These are phyloP conservation scores for Plasmodium reichenowi DNA, from an alignment of 169 alveolate species.

Conservation along the genomic window DNA sequence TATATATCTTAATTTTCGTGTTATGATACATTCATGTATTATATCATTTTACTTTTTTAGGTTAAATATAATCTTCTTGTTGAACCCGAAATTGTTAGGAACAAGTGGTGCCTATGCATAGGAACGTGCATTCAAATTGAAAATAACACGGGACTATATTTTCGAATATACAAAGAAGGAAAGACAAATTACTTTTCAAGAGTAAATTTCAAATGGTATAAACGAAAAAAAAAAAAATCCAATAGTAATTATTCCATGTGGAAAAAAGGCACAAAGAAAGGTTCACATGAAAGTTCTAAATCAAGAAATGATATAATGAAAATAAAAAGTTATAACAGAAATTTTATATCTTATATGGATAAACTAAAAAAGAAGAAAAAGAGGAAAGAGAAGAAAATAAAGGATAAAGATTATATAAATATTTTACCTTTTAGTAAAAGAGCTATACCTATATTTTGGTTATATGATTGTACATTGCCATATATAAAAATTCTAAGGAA, in stretches of 20 bases:
- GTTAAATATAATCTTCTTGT: constrained; percentile 79
- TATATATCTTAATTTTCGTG: neutral
- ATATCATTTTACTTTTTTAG: constrained; percentile 9
- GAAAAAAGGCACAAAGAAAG: constrained; percentile 18
- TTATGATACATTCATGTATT: neutral
- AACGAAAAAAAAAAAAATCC: constrained; percentile 15
- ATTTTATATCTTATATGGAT: constrained; percentile 10
- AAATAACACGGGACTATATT: constrained; percentile 77
- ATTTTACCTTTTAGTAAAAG: constrained; percentile 72
- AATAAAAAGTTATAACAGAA: neutral
- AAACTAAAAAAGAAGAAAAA: constrained; percentile 46
- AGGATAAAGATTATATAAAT: constrained; percentile 37
- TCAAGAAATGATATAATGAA: neutral
- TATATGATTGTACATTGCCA: constrained; percentile 73
- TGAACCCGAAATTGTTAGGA: constrained; percentile 80
- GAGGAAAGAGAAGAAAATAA: constrained; percentile 18
- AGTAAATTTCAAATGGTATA: constrained; percentile 70
- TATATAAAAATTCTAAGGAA: constrained; percentile 72
- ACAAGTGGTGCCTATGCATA: constrained; percentile 80
- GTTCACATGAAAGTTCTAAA: constrained; percentile 14
- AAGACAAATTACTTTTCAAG: constrained; percentile 72
- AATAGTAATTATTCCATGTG: constrained; percentile 8
- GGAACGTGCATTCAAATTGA: constrained; percentile 83
- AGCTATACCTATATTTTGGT: constrained; percentile 71
- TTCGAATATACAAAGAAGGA: constrained; percentile 80